A percentile compares a stretch with the other conserved stretches of the same genome.
Conservation (phyloP, 73 alveolate genomes). For the Paramecium bursaria region DNA sequence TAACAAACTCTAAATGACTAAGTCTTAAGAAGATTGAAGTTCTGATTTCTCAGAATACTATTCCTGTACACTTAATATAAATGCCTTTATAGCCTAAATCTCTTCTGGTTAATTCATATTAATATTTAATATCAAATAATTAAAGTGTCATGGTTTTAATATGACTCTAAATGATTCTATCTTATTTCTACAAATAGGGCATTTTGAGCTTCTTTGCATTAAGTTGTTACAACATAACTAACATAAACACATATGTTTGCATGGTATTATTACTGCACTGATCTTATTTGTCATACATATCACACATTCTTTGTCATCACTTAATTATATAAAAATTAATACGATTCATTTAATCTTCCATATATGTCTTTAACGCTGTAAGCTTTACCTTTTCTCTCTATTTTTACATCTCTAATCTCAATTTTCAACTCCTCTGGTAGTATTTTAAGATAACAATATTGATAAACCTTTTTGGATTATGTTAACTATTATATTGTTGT, state of each 20-base stretch:
- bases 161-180: conserved; percentile 41
- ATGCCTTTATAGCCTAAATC: no score
- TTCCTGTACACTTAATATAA: no score
- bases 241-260: conserved; percentile 72
- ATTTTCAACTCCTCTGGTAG: neutral
- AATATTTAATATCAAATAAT: no score
- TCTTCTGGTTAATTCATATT: no score
- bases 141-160: conserved; percentile 6
- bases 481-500: neutral
- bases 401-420: neutral
- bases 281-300: conserved; percentile 63
- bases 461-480: conserved; percentile 5
- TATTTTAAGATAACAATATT: conserved; percentile 47
- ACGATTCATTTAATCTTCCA: conserved; percentile 46
- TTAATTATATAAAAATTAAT: no score
- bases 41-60: no score
- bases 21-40: no score
- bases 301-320: conserved; percentile 64
- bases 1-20: no score
- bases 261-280: conserved; percentile 65
- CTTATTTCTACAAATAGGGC: conserved; percentile 70
- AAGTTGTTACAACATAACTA: conserved; percentile 46
- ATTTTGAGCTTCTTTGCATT: conserved; percentile 53
- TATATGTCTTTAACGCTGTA: conserved; percentile 52
- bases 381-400: conserved; percentile 40